Percentiles rank a stretch among this genome's conserved stretches.
These are phyloP conservation scores for Alnus glutinosa DNA, from an alignment of 306 rosid genomes.

Conservation along the genomic window DNA sequence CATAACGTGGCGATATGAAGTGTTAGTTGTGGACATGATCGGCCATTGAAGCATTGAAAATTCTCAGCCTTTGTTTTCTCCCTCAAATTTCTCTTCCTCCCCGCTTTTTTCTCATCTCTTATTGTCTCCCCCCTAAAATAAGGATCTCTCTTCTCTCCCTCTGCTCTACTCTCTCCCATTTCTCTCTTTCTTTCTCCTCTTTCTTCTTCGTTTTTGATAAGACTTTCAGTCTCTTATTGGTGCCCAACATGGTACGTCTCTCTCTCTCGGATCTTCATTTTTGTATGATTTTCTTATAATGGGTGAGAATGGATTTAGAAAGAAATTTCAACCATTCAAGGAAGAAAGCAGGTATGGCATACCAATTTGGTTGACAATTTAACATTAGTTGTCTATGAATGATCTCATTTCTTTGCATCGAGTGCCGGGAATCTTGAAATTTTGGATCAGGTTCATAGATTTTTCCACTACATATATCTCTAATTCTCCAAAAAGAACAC, in stretches of 20 bases:
- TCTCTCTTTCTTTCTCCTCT: slow-evolving; percentile 33
- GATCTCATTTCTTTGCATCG: not conserved
- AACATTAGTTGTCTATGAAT: not conserved
- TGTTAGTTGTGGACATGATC: slow-evolving; percentile 25
- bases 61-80: slow-evolving; percentile 56
- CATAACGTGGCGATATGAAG: not conserved
- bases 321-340: not conserved
- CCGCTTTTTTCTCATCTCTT: slow-evolving; percentile 57
- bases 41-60: slow-evolving; percentile 26
- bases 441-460: not conserved
- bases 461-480: not conserved
- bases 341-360: slow-evolving; percentile 2
- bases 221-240: slow-evolving; percentile 22
- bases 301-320: not conserved
- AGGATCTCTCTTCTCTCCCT: slow-evolving; percentile 52
- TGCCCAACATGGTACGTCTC: slow-evolving; percentile 65
- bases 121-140: slow-evolving; percentile 38
- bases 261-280: slow-evolving; percentile 3
- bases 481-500: not conserved
- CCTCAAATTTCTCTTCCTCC: slow-evolving; percentile 62
- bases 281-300: slow-evolving; percentile 16
- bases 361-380: not conserved
- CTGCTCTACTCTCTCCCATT: slow-evolving; percentile 37
- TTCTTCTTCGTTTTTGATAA: slow-evolving; percentile 38
- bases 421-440: not conserved